phyloP scores from a whole-genome alignment of 2,329 filamentous ascomycete species.

The Volutella citrinella region DNA sequence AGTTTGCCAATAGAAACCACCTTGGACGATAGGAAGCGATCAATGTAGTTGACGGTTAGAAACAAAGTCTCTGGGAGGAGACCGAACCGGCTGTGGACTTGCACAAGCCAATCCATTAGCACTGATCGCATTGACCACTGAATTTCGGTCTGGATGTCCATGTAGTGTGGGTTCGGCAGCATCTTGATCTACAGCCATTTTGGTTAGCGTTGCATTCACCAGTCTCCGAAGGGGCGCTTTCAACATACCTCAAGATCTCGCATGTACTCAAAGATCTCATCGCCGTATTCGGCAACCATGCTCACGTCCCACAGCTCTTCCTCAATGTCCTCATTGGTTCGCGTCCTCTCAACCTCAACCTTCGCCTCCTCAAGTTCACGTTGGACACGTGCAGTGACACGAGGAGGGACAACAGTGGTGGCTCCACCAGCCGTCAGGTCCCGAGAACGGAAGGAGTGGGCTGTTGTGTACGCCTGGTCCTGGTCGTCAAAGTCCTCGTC shows the following conservation, averaged over 20 bases:
- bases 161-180: slow-evolving; percentile 88
- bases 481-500: slow-evolving; percentile 63
- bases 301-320: slow-evolving; percentile 92
- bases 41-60: slow-evolving; percentile 93
- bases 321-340: slow-evolving; percentile 71
- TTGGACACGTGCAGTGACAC: slow-evolving; percentile 63
- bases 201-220: slow-evolving; percentile 22
- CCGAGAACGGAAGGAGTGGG: slow-evolving; percentile 72
- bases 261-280: slow-evolving; percentile 96
- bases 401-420: slow-evolving; percentile 67
- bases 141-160: slow-evolving; percentile 96
- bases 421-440: slow-evolving; percentile 51
- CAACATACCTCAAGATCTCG: slow-evolving; percentile 77
- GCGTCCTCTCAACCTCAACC: slow-evolving; percentile 65
- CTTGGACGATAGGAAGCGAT: slow-evolving; percentile 92
- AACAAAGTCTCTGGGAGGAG: slow-evolving; percentile 94
- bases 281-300: slow-evolving; percentile 96
- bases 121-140: slow-evolving; percentile 99
- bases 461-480: slow-evolving; percentile 70
- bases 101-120: slow-evolving; percentile 96
- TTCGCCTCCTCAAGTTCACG: slow-evolving; percentile 69
- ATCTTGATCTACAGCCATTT: slow-evolving; percentile 60
- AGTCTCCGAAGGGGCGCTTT: no score
- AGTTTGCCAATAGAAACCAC: slow-evolving; percentile 92
- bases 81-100: slow-evolving; percentile 89